Percentiles rank a stretch among this genome's conserved stretches.
phyloP scores from a whole-genome alignment of 768 basidiomycete species.

The Russula sp. region DNA sequence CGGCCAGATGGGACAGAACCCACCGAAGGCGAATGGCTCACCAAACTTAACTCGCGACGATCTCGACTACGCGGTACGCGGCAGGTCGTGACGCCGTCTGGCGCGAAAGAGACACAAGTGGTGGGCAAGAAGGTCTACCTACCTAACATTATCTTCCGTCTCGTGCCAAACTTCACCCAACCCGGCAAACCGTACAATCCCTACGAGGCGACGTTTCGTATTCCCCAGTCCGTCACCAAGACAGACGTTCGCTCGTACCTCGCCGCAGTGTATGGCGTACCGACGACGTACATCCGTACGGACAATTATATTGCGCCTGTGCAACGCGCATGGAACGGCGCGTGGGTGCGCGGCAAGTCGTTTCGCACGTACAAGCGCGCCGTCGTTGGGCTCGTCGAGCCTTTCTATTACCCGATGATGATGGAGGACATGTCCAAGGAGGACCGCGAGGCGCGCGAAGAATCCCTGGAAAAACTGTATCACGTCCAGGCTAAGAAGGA shows the following conservation, averaged over 20 bases:
- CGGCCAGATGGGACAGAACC: slow-evolving; percentile 37
- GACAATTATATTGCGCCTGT: slow-evolving; percentile 76
- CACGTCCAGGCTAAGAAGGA: slow-evolving; percentile 41
- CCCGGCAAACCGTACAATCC: slow-evolving; percentile 84
- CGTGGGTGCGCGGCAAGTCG: slow-evolving; percentile 35
- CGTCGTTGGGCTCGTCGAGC: slow-evolving; percentile 85
- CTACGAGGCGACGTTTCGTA: slow-evolving; percentile 90
- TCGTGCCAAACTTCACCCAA: slow-evolving; percentile 81
- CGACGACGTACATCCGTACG: slow-evolving; percentile 93
- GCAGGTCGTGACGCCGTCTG: slow-evolving; percentile 38
- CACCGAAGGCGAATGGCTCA: slow-evolving; percentile 59
- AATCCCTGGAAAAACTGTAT: slow-evolving; percentile 65
- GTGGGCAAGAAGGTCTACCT: slow-evolving; percentile 85
- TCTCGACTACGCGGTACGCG: slow-evolving; percentile 66
- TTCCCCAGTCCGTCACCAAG: slow-evolving; percentile 88
- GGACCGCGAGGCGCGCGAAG: slow-evolving; percentile 53
- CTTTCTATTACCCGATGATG: slow-evolving; percentile 88
- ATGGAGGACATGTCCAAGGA: slow-evolving; percentile 70
- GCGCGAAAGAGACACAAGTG: slow-evolving; percentile 49
- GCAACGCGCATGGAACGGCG: slow-evolving; percentile 33
- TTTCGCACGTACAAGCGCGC: slow-evolving; percentile 82
- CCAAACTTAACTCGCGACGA: slow-evolving; percentile 53
- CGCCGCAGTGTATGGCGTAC: slow-evolving; percentile 77
- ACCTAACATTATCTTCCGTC: slow-evolving; percentile 78
- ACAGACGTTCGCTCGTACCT: slow-evolving; percentile 89